phyloP scores from a whole-genome alignment of 805 yeast species.

The Metschnikowia aberdeeniae region DNA sequence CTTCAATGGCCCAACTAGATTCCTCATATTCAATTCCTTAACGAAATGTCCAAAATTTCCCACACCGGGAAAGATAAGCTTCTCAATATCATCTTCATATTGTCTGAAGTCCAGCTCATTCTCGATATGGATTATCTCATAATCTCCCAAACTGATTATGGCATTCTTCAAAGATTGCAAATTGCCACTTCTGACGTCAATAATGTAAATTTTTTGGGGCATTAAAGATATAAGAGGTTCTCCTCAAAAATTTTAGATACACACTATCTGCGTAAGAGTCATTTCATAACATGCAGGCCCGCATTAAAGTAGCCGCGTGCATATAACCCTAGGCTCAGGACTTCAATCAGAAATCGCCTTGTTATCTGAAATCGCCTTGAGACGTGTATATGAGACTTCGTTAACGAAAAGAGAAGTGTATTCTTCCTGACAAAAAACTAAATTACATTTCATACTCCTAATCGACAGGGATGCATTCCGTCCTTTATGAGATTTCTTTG shows the following conservation, averaged over 20 bases:
- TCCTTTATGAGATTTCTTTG: too few relatives aligned
- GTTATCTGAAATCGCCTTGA: too few relatives aligned
- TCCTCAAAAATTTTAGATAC: neutral
- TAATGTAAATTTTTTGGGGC: slow-evolving; percentile 51
- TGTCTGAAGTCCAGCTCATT: slow-evolving; percentile 51
- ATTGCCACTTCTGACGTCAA: slow-evolving; percentile 94
- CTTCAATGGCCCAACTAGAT: slow-evolving; percentile 61
- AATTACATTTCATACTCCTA: neutral
- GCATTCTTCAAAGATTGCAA: slow-evolving; percentile 87
- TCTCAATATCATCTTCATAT: slow-evolving; percentile 41
- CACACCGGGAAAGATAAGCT: slow-evolving; percentile 88
- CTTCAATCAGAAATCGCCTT: too few relatives aligned
- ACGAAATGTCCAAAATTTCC: slow-evolving; percentile 97
- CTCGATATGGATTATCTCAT: slow-evolving; percentile 57
- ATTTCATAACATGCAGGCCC: neutral
- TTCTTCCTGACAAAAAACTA: too few relatives aligned
- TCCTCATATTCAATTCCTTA: slow-evolving; percentile 55
- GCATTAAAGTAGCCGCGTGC: neutral
- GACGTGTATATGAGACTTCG: too few relatives aligned
- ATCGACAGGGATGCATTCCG: neutral
- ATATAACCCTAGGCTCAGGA: too few relatives aligned
- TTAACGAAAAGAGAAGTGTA: too few relatives aligned
- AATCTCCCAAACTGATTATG: slow-evolving; percentile 66
- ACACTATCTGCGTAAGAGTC: slow-evolving; percentile 3
- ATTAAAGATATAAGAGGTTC: slow-evolving; percentile 6